Conservation (phyloP, 768 basidiomycete genomes). For the Leccinum longicurvipes region DNA sequence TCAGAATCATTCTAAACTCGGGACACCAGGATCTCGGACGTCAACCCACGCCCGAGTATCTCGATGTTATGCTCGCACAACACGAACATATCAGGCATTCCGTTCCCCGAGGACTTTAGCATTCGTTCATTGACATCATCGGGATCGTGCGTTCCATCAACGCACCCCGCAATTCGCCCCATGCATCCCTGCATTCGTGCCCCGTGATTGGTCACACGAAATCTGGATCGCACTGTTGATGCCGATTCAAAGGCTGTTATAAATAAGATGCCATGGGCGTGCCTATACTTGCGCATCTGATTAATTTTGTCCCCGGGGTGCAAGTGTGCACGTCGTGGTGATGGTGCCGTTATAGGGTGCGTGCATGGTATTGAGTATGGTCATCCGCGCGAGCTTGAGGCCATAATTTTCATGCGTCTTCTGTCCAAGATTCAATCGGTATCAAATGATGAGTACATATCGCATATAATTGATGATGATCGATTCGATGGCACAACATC, state of each 20-base stretch:
- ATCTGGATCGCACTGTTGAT: not conserved
- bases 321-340: not conserved
- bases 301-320: not conserved
- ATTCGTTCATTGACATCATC: not conserved
- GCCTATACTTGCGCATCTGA: not conserved
- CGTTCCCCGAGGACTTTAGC: conserved; percentile 14
- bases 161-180: not conserved
- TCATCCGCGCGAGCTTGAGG: conserved; percentile 1
- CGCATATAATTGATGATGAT: conserved; percentile 1
- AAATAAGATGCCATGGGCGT: not conserved
- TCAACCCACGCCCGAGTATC: not conserved
- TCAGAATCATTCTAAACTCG: conserved; percentile 1
- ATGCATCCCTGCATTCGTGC: not conserved
- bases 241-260: not conserved
- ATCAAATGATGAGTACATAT: not conserved
- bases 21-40: not conserved
- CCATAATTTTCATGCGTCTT: not conserved
- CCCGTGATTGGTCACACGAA: not conserved
- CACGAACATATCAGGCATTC: not conserved
- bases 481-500: not conserved
- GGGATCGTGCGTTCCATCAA: not conserved
- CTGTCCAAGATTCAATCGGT: not conserved
- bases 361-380: not conserved
- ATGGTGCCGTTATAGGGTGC: not conserved
- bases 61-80: not conserved